Evolutionary conservation across 176 grass and related monocot genomes (phyloP), one percentile per base, ranked within the genome.

Genomic region (Ampelocalamus luodianensis): DNA sequence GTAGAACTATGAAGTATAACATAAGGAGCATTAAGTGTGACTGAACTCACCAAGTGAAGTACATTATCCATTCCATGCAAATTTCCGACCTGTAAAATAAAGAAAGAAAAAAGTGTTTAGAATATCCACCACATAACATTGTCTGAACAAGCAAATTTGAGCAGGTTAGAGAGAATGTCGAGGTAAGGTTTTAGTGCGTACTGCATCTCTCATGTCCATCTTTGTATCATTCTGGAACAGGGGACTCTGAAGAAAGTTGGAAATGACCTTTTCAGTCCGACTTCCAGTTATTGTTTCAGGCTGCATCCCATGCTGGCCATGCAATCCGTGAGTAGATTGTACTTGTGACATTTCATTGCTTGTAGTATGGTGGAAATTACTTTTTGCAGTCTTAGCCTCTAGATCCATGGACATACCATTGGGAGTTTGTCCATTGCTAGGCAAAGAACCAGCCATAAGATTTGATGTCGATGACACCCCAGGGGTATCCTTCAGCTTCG

Each of bases 21-120:
- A 65, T 38, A 53, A 42, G n/a, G 32, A 74, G 26, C 43, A 74
- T 18, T 74, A 50, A 74, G 34, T 71, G 55, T 56, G 54, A 74
- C 34, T 70, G 42, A 86, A 90, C 96, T 95, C 84, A 95, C 96
- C 91, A 92, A 75, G 61, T 88, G 77, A 86, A 95, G 91, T 68
- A 95, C 70, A 59, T 76, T 90, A 50, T 95, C 89, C 72, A 88
- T 70, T 13, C 75, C 85, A 55, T 68, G 68, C 59, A 89, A 81
- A 78, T 89, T 94, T 74, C 82, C 74, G 81, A 81, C 54, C 96
- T 98, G 88, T 43, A 72, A 63, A 89, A 80, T 66, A 24, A 75
- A 77, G n/a, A 80, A 80, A 73, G 16, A 23, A 66, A 39, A 72
- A 44, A 20, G 37, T 26, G 7, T 34, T 89, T 17, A 77, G 15